Evolutionary conservation across 2,329 filamentous ascomycete genomes (phyloP), one percentile per base, ranked within the genome.

Genomic region (Trichoderma sp.): DNA sequence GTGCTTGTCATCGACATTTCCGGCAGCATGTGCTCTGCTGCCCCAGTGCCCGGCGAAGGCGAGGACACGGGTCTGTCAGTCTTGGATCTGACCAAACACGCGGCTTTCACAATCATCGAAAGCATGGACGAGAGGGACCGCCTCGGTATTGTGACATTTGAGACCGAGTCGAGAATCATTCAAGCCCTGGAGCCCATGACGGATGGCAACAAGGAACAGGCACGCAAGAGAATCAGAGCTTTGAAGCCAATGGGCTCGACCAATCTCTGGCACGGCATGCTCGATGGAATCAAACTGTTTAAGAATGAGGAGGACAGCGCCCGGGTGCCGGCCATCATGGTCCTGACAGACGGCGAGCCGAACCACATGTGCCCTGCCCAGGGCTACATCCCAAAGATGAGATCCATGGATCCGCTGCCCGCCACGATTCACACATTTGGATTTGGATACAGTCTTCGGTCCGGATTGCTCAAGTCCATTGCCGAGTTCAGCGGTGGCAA

Each of bases 1-100:
- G 87, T 89, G 2, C 81, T 90, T 3, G 87, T 87, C 19, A 88
- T 90, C 66, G 88, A 90, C 73, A 81, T 89, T 16, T 90, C 88
- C 0, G 81, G 80, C 0, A 89, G 86, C 76, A 90, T 90, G 88
- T 62, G 70, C 0, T 64, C 70, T 0, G 72, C 77, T 1, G 87
- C 87, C 0, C 84, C 83, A 0, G 79, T 85, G 0, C 84, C 86
- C 0, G 82, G 81, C 16, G 79, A 82, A 6, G 74, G 77, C 19
- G 85, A 88, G 71, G 74, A 81, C 24, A 82, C 82, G 1, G 87
- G 87, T 0, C 77, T 89, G 0, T 85, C 83, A 0, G 81, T 89
- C 1, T 75, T 90, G 27, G 88, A 90, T 72, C 80, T 90, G 27
- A 84, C 84, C 53, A 89, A 89, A 73, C 87, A 90, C 72, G 86